Evolutionary conservation across 2,329 filamentous ascomycete genomes (phyloP), one percentile per base, ranked within the genome.

Genomic region (Neonectria neomacrospora): DNA sequence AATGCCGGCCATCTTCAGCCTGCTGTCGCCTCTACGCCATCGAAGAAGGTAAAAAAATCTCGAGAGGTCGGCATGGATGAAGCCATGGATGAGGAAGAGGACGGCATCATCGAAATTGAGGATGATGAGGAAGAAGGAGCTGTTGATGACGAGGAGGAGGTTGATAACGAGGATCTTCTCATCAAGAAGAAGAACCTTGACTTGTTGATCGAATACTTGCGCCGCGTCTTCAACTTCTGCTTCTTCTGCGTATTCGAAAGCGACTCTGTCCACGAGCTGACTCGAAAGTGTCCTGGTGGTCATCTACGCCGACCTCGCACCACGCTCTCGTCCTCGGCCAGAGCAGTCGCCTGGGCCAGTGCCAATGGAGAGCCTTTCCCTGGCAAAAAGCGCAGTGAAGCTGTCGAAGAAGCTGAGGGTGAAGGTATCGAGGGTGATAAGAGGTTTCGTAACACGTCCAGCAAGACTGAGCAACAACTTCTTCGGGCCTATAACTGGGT

Each of bases 181-280:
- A 86, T 90, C 42, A 96, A 97, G 84, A 98, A 98, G 86, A 98
- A 99, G 84, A 94, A 96, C 74, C 88, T 99, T 53, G 96, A 99
- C 79, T 84, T 99, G 37, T 86, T 97, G 78, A 96, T 98, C 56
- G 96, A 99, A 80, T 99, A 99, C 77, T 86, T 99, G 63, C 93
- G 96, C 55, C 90, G 96, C 16, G 96, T 99, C 55, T 97, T 96
- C 85, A 97, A 96, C 80, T 98, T 99, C 81, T 99, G 96, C 82
- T 97, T 99, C 84, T 99, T 98, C 83, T 99, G 96, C 77, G 96
- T 99, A 5, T 98, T 99, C 71, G 96, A 99, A 80, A 96, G 94
- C 75, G 96, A 99, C 78, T 98, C 95, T 0, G 90, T 98, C 22
- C 96, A 99, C 74, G 96, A 99, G 80, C 84, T 99, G 69, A 94